A percentile compares a stretch with the other conserved stretches of the same genome.
phyloP scores from a whole-genome alignment of 345 rosid species.

The Anacardium occidentale region DNA sequence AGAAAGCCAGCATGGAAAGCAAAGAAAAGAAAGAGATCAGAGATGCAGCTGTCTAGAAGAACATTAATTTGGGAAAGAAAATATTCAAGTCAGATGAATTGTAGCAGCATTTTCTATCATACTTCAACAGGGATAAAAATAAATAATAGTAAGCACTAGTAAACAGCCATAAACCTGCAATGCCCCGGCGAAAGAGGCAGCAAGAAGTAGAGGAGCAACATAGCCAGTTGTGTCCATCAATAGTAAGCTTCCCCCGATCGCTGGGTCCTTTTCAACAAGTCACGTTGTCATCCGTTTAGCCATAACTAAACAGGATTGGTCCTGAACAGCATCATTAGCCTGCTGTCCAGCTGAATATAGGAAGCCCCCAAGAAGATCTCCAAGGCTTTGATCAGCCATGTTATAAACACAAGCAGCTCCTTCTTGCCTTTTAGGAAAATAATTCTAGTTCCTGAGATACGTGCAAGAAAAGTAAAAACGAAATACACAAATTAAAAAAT shows the following conservation, averaged over 20 bases:
- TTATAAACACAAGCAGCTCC: constrained; percentile 58
- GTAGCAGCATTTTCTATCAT: too few relatives aligned
- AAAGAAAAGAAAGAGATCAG: neutral
- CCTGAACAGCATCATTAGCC: constrained; percentile 92
- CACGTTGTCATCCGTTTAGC: neutral
- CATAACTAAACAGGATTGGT: constrained; percentile 30
- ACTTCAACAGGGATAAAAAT: neutral
- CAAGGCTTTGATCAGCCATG: constrained; percentile 78
- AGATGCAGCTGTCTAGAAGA: too few relatives aligned
- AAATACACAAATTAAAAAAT: constrained; percentile 9
- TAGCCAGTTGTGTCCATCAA: constrained; percentile 91
- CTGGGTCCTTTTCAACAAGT: constrained; percentile 58
- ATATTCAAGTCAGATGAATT: too few relatives aligned
- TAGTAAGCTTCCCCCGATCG: constrained; percentile 87
- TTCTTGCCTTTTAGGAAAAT: constrained; percentile 54
- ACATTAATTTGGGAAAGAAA: too few relatives aligned
- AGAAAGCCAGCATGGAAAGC: neutral
- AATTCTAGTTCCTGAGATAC: constrained; percentile 34
- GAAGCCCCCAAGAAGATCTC: constrained; percentile 77
- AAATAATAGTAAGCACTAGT: neutral
- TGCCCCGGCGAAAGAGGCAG: constrained; percentile 97
- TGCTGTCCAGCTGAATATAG: constrained; percentile 84
- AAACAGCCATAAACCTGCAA: constrained; percentile 52
- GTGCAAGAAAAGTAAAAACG: constrained; percentile 14
- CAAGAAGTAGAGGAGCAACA: constrained; percentile 85